These are phyloP conservation scores for Lonicera japonica DNA, from an alignment of 129 eudicot species.

Conservation along the genomic window DNA sequence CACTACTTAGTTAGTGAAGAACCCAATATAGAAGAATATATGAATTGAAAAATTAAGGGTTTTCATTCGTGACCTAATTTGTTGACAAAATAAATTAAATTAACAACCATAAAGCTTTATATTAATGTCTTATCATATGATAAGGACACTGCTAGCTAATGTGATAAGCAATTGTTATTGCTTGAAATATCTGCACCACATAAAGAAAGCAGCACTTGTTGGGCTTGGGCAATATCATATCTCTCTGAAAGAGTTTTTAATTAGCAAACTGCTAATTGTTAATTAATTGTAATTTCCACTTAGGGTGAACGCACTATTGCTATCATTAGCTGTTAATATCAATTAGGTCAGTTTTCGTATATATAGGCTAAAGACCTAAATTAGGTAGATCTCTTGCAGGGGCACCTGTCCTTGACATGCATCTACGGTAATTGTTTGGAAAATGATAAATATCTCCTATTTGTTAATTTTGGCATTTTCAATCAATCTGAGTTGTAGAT, in stretches of 20 bases:
- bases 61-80: constrained; percentile 21
- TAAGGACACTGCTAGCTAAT: background rate
- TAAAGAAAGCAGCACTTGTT: background rate
- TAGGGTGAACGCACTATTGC: background rate
- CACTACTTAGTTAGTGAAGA: background rate
- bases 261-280: background rate
- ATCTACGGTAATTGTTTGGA: background rate
- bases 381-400: no score
- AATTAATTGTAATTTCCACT: background rate
- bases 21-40: background rate
- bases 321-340: background rate
- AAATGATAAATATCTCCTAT: no score
- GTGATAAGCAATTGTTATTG: background rate
- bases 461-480: no score
- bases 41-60: background rate
- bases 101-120: background rate
- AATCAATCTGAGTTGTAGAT: background rate
- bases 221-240: no score
- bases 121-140: background rate
- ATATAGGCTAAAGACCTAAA: background rate
- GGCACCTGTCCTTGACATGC: background rate
- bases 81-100: constrained; percentile 3
- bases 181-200: no score
- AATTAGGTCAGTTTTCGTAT: background rate
- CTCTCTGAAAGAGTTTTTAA: no score